Evolutionary conservation across 208 protist genomes (phyloP).

Genomic region (Plasmodiophora brassicae): DNA sequence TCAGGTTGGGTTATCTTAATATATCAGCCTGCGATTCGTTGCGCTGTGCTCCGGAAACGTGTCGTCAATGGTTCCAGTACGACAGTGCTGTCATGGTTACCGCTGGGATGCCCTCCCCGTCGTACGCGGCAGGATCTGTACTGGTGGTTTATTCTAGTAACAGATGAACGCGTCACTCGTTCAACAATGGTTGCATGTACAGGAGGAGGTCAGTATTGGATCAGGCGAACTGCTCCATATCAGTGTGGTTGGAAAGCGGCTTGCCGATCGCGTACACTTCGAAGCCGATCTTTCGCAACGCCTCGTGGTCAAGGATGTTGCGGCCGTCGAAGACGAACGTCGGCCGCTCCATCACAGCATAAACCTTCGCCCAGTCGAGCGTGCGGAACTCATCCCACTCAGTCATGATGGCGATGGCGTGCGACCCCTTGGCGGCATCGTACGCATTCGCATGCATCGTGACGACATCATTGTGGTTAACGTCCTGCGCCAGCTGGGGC

Average conservation of each 20-base stretch:
- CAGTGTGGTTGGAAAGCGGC: neutral
- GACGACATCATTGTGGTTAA: slow-evolving; percentile 36
- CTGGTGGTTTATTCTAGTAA: too few relatives aligned
- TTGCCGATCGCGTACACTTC: slow-evolving; percentile 75
- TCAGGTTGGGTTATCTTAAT: too few relatives aligned
- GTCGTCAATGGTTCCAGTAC: too few relatives aligned
- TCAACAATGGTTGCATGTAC: too few relatives aligned
- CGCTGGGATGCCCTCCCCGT: too few relatives aligned
- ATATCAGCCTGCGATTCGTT: too few relatives aligned
- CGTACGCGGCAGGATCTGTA: too few relatives aligned
- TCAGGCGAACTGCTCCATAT: slow-evolving; percentile 41
- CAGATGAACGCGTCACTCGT: too few relatives aligned
- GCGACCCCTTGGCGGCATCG: slow-evolving; percentile 66
- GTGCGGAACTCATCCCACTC: slow-evolving; percentile 93
- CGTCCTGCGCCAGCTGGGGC: neutral
- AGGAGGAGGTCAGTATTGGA: too few relatives aligned
- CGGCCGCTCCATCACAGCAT: slow-evolving; percentile 81
- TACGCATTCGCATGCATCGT: slow-evolving; percentile 50
- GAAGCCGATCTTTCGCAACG: slow-evolving; percentile 76
- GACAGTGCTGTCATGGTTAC: too few relatives aligned
- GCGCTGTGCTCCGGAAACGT: too few relatives aligned
- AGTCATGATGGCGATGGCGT: slow-evolving; percentile 86
- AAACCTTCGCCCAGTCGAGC: slow-evolving; percentile 76
- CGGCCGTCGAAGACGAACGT: slow-evolving; percentile 90
- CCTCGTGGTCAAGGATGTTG: slow-evolving; percentile 43